Base-by-base conservation (phyloP, 768 basidiomycete genomes). In the Xerocomellus chrysenteron region DNA sequence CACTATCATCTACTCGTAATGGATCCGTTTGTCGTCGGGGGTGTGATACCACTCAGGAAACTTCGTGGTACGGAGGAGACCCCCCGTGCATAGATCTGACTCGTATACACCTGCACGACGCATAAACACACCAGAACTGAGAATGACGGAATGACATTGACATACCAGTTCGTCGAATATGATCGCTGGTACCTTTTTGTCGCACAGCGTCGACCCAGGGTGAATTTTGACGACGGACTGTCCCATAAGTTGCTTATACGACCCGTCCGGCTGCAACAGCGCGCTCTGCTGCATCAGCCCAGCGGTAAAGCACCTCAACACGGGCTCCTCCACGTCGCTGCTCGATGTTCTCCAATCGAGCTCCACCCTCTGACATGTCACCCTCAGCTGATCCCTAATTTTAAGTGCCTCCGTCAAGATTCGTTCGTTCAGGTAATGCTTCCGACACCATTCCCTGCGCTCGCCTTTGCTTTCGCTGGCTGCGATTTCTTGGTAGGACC, bases 101-200 rank as follows among this genome's bases (percentile, higher is more conserved):
- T 89, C 16, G 92, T 94, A 65, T 87, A 85, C 47, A 92, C 78
- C 89, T 92, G 64, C n/a, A 19, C 35, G 4, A 56, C 50, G 30
- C 48, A 41, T 47, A 28, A 54, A n/a, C 35, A 40, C 47, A 28
- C 16, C 7, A 41, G 33, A 16, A 17, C 4, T 1, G 3, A 28
- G 10, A 13, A 17, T 37, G 10, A 13, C 5, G 19, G 13, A 19
- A 44, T 35, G 2, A 55, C 41, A 3, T 28, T 3, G 11, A 76
- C 88, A 66, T 58, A 97, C 96, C 67, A 99, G 74, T 67, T 99
- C 97, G 69, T 96, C 89, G 68, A 91, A 99, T 37, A 99, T 81
- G 59, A 99, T 93, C 6, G 88, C 92, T 0, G 86, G 86, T 0
- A 86, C 83, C 68, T 90, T 92, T 67, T 90, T 92, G 61, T 89